phyloP scores from a whole-genome alignment of 192 early-diverging fungal genomes.

The Mycoemilia scoparia region DNA sequence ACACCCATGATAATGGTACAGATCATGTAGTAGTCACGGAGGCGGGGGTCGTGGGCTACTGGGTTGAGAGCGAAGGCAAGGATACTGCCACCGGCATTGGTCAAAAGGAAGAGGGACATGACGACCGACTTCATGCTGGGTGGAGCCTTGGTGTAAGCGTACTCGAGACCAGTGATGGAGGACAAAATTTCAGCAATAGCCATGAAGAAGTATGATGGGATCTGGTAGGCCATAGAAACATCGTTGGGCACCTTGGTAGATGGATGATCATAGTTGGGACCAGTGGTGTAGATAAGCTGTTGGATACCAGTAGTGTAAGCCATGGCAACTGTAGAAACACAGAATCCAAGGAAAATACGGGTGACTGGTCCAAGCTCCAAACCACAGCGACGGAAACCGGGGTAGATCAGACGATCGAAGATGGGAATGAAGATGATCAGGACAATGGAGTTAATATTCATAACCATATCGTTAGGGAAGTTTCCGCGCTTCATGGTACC shows the following conservation, averaged over 20 bases:
- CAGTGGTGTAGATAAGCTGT: slow-evolving; percentile 33
- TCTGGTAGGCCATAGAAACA: slow-evolving; percentile 35
- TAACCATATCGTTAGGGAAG: slow-evolving; percentile 48
- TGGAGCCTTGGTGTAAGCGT: slow-evolving; percentile 46
- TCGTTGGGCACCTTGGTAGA: slow-evolving; percentile 28
- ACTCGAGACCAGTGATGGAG: slow-evolving; percentile 49
- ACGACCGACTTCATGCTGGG: slow-evolving; percentile 47
- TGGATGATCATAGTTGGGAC: slow-evolving; percentile 32
- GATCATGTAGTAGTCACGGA: slow-evolving; percentile 13
- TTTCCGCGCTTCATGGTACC: slow-evolving; percentile 32
- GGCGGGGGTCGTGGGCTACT: slow-evolving; percentile 34
- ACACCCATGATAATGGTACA: slow-evolving; percentile 8
- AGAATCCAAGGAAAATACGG: slow-evolving; percentile 50
- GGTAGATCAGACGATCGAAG: slow-evolving; percentile 44
- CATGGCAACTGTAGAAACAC: slow-evolving; percentile 36
- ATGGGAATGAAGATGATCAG: slow-evolving; percentile 52
- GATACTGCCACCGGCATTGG: slow-evolving; percentile 31
- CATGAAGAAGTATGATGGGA: slow-evolving; percentile 39
- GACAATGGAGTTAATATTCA: slow-evolving; percentile 46
- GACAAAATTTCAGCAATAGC: slow-evolving; percentile 51
- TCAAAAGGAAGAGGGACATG: slow-evolving; percentile 49
- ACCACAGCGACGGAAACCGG: slow-evolving; percentile 30
- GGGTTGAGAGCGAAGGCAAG: slow-evolving; percentile 38
- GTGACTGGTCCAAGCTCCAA: slow-evolving; percentile 35
- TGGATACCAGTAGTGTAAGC: slow-evolving; percentile 43